A percentile compares a stretch with the other conserved stretches of the same genome.
Evolutionary conservation across 352 stramenopile genomes (phyloP).

Genomic region (Phytopythium montanum): DNA sequence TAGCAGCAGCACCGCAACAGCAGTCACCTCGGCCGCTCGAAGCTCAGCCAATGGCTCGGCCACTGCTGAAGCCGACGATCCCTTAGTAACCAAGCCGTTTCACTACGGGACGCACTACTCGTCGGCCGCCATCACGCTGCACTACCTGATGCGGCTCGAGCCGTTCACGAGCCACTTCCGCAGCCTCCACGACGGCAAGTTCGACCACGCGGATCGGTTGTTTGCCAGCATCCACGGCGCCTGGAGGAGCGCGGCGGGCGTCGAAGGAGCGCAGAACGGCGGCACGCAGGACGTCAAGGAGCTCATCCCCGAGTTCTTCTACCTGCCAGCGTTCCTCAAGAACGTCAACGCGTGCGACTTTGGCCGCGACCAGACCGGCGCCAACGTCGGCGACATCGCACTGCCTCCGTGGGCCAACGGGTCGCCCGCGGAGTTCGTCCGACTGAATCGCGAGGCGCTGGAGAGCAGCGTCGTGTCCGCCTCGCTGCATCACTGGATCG

Average conservation of each 20-base stretch:
- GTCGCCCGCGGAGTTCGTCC: slow-evolving; percentile 93
- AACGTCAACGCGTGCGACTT: slow-evolving; percentile 97
- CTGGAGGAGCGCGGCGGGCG: slow-evolving; percentile 83
- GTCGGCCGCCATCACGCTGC: slow-evolving; percentile 93
- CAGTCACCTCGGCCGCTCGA: not conserved
- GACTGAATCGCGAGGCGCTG: slow-evolving; percentile 93
- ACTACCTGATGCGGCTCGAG: slow-evolving; percentile 97
- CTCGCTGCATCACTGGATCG: slow-evolving; percentile 97
- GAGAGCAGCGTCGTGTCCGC: slow-evolving; percentile 95
- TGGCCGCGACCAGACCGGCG: slow-evolving; percentile 83
- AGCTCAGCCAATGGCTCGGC: not conserved
- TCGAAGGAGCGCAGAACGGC: slow-evolving; percentile 56
- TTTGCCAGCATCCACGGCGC: slow-evolving; percentile 93
- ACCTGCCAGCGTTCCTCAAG: slow-evolving; percentile 92
- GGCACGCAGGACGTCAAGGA: slow-evolving; percentile 97
- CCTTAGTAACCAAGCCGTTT: slow-evolving; percentile 58
- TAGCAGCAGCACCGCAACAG: not conserved
- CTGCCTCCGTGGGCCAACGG: slow-evolving; percentile 94
- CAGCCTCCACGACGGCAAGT: slow-evolving; percentile 95
- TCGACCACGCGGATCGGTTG: slow-evolving; percentile 97
- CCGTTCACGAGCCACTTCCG: slow-evolving; percentile 94
- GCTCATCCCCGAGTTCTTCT: slow-evolving; percentile 98
- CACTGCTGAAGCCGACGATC: slow-evolving; percentile 20
- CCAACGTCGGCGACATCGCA: slow-evolving; percentile 87
- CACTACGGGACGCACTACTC: slow-evolving; percentile 97